Evolutionary conservation across 495 filamentous ascomycete genomes (phyloP).

Genomic region (Penicillium robsamsonii): DNA sequence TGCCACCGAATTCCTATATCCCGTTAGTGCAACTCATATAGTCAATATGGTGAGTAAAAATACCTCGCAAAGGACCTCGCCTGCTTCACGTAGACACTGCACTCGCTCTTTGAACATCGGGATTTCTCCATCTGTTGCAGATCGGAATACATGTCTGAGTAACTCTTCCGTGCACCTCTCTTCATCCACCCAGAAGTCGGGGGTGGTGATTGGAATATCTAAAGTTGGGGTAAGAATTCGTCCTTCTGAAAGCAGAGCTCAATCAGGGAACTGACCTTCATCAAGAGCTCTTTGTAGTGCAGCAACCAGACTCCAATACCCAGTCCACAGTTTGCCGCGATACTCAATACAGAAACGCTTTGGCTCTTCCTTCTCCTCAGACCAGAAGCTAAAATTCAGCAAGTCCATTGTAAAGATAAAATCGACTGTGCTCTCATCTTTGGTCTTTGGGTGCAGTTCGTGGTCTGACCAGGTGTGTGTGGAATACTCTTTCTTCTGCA

Average conservation of each 20-base stretch:
- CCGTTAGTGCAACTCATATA: background rate
- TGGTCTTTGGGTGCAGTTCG: conserved; percentile 82
- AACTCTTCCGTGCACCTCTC: conserved; percentile 72
- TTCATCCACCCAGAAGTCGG: conserved; percentile 82
- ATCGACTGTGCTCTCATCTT: conserved; percentile 72
- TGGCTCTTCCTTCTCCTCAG: conserved; percentile 55
- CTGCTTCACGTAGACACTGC: conserved; percentile 79
- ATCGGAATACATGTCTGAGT: conserved; percentile 78
- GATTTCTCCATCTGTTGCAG: conserved; percentile 80
- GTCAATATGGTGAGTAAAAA: conserved; percentile 17
- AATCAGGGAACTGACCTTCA: conserved; percentile 58
- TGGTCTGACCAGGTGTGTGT: conserved; percentile 82
- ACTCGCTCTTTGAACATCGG: conserved; percentile 79
- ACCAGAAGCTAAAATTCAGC: conserved; percentile 97
- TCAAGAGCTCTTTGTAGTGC: conserved; percentile 82
- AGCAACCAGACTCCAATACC: conserved; percentile 94
- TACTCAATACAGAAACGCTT: conserved; percentile 79
- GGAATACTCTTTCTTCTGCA: conserved; percentile 81
- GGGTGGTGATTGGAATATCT: conserved; percentile 87
- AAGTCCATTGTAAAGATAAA: conserved; percentile 98
- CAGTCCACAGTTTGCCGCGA: conserved; percentile 77
- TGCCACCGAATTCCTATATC: conserved; percentile 71
- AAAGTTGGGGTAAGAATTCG: conserved; percentile 3
- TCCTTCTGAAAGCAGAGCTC: conserved; percentile 14
- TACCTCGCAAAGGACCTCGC: conserved; percentile 80